Percentiles rank a stretch among this genome's conserved stretches.
Conservation (phyloP, 306 rosid species). For the Malus orientalis region DNA sequence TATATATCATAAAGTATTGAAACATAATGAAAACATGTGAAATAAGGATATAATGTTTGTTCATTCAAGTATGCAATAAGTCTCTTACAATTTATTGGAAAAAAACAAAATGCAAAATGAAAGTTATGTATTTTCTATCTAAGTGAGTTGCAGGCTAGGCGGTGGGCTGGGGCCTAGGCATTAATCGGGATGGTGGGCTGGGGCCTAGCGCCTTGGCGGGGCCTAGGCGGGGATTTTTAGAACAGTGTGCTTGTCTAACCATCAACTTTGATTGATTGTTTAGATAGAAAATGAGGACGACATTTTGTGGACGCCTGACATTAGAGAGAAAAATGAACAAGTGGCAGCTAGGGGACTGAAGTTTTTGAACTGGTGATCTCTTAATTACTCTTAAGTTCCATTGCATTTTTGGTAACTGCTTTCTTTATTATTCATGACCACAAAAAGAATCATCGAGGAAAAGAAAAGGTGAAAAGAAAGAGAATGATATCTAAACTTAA, state of each 20-base stretch:
- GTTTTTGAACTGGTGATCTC: slow-evolving; percentile 66
- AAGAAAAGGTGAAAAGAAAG: not conserved
- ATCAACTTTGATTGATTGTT: slow-evolving; percentile 19
- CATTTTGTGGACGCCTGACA: slow-evolving; percentile 67
- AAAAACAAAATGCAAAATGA: too few relatives aligned
- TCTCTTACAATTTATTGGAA: too few relatives aligned
- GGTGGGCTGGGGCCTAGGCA: too few relatives aligned
- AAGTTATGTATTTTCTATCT: too few relatives aligned
- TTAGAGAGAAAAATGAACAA: slow-evolving; percentile 64
- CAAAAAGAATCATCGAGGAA: not conserved
- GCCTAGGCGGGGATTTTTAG: too few relatives aligned
- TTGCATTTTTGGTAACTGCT: not conserved
- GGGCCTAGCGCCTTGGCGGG: too few relatives aligned
- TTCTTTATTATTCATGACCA: not conserved
- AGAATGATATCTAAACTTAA: not conserved
- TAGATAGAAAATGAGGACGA: slow-evolving; percentile 78
- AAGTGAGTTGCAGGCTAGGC: too few relatives aligned
- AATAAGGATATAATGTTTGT: too few relatives aligned
- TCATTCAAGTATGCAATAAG: too few relatives aligned
- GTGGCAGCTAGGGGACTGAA: slow-evolving; percentile 76
- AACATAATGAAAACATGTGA: too few relatives aligned
- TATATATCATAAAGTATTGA: too few relatives aligned
- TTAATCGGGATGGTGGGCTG: too few relatives aligned
- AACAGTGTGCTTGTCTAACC: not conserved
- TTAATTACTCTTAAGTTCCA: not conserved